These are phyloP conservation scores for Fusarium buxicola DNA, from an alignment of 2,329 filamentous ascomycete genomes.

Conservation along the genomic window DNA sequence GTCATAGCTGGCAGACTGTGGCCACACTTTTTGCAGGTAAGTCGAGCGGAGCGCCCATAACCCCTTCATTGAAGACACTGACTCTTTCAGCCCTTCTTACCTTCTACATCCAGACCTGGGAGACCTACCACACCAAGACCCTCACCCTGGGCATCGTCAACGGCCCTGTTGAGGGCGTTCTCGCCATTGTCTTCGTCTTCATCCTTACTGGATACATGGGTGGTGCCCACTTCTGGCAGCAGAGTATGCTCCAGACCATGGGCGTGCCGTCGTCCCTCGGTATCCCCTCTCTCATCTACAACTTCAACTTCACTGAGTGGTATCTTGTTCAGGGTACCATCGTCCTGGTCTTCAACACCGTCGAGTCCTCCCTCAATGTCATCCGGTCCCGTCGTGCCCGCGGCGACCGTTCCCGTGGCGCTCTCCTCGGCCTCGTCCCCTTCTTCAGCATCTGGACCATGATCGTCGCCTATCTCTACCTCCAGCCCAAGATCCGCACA, in stretches of 20 bases:
- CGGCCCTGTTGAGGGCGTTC: slow-evolving; percentile 92
- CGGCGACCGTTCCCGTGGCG: slow-evolving; percentile 76
- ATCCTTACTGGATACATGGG: slow-evolving; percentile 85
- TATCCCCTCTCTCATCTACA: slow-evolving; percentile 78
- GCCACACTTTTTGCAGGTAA: slow-evolving; percentile 83
- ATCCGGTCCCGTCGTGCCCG: slow-evolving; percentile 81
- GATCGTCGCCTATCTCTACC: slow-evolving; percentile 80
- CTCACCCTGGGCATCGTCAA: slow-evolving; percentile 92
- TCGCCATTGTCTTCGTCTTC: slow-evolving; percentile 86
- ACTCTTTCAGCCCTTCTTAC: slow-evolving; percentile 77
- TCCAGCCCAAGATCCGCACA: slow-evolving; percentile 86
- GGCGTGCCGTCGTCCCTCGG: slow-evolving; percentile 72
- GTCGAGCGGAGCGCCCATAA: slow-evolving; percentile 46
- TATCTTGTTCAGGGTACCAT: slow-evolving; percentile 88
- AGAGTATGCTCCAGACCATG: slow-evolving; percentile 78
- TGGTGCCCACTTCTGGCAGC: slow-evolving; percentile 93
- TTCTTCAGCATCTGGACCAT: slow-evolving; percentile 83
- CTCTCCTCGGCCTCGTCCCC: slow-evolving; percentile 85
- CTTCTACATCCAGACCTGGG: slow-evolving; percentile 99
- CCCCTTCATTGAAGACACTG: slow-evolving; percentile 8
- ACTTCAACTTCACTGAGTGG: slow-evolving; percentile 90
- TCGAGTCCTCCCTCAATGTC: slow-evolving; percentile 84
- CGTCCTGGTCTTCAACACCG: slow-evolving; percentile 86
- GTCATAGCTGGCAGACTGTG: slow-evolving; percentile 91
- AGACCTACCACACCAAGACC: slow-evolving; percentile 98